Conservation (phyloP, 306 rosid genomes). For the Crotalaria pallida region DNA sequence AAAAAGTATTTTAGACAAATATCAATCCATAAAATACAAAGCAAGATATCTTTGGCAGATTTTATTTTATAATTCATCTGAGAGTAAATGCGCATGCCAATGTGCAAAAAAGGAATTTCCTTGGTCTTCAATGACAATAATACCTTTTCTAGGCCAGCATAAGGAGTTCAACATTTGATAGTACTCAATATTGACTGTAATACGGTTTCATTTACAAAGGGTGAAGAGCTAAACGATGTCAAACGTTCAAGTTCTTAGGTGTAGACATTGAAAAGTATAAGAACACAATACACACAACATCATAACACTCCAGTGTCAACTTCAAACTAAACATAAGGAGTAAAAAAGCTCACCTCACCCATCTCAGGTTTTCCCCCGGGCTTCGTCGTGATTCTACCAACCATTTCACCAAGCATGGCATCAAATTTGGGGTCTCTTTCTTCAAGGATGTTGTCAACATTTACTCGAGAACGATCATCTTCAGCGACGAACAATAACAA, state of each 20-base stretch:
- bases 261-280: not conserved
- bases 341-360: slow-evolving; percentile 77
- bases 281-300: not conserved
- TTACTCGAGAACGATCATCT: slow-evolving; percentile 44
- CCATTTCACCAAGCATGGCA: slow-evolving; percentile 89
- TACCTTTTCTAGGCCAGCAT: not conserved
- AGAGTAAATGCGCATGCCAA: not conserved
- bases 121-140: not conserved
- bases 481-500: slow-evolving; percentile 27
- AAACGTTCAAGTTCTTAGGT: not conserved
- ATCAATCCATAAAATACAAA: not conserved
- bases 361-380: slow-evolving; percentile 87
- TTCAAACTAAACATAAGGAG: not conserved
- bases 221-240: not conserved
- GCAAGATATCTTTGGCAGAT: not conserved
- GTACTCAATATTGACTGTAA: not conserved
- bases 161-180: not conserved
- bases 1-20: not conserved
- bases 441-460: slow-evolving; percentile 57
- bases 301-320: not conserved
- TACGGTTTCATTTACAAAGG: not conserved
- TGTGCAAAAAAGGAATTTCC: not conserved
- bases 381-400: slow-evolving; percentile 70
- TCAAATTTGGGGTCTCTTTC: slow-evolving; percentile 74
- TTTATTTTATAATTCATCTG: not conserved